Conservation (phyloP, 257 asterid species). For the Rauvolfia tetraphylla region DNA sequence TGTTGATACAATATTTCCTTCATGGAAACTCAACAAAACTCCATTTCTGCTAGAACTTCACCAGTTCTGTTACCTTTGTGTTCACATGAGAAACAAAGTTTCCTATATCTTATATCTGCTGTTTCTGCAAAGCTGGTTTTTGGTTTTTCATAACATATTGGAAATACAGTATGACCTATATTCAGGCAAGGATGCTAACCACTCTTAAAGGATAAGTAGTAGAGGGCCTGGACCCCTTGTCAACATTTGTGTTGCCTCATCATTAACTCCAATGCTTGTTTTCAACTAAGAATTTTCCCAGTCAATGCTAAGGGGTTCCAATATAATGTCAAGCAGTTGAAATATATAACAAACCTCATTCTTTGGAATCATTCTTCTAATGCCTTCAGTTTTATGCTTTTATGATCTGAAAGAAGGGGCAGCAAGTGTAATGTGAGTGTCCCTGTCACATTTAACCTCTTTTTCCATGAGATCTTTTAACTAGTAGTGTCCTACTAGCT, state of each 20-base stretch:
- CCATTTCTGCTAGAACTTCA: background rate
- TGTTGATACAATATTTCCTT: background rate
- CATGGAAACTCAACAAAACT: background rate
- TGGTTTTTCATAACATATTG: background rate
- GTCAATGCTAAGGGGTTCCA: background rate
- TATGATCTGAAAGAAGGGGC: background rate
- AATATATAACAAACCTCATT: background rate
- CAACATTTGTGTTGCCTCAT: background rate
- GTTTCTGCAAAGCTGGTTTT: background rate
- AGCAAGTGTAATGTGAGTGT: background rate
- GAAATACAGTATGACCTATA: background rate
- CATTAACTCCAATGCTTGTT: background rate
- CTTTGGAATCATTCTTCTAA: background rate
- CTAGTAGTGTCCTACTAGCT: background rate
- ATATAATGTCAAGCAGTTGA: conserved; percentile 2
- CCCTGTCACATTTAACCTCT: background rate
- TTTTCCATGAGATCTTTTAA: background rate
- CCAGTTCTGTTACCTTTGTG: background rate
- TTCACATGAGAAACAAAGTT: background rate
- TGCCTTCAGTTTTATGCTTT: background rate
- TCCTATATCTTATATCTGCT: background rate
- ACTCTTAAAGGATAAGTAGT: background rate
- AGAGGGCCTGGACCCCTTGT: background rate
- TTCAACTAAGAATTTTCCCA: background rate
- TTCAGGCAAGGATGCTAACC: background rate